A percentile compares a stretch with the other conserved stretches of the same genome.
phyloP scores from a whole-genome alignment of 305 asterid species.

The Plantago lanceolata region DNA sequence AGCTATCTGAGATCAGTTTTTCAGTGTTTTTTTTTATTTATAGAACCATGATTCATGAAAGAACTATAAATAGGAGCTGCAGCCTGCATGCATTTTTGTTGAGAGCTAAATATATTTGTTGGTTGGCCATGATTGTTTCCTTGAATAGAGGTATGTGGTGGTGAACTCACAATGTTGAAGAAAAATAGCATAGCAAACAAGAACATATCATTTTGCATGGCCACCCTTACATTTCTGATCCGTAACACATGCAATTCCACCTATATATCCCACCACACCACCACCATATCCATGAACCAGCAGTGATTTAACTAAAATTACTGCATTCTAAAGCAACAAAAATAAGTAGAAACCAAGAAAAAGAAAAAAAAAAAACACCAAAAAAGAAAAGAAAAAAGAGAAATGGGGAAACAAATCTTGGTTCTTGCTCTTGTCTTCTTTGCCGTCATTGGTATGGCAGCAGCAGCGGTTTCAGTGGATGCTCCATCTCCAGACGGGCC shows the following conservation, averaged over 20 bases:
- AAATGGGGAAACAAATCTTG: conserved; percentile 37
- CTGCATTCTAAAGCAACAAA: conserved; percentile 11
- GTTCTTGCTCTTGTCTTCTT: conserved; percentile 38
- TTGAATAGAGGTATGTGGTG: not conserved
- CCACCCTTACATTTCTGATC: not conserved
- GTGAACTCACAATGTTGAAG: not conserved
- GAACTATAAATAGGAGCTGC: too few relatives aligned
- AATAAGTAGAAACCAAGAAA: not conserved
- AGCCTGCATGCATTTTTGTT: too few relatives aligned
- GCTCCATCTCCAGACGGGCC: conserved; percentile 8
- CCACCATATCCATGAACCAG: not conserved
- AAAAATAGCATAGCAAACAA: not conserved
- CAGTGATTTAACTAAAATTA: conserved; percentile 13
- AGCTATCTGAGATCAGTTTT: too few relatives aligned
- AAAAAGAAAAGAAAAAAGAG: not conserved
- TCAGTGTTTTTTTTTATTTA: too few relatives aligned
- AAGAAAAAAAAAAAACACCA: not conserved
- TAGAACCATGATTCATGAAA: too few relatives aligned
- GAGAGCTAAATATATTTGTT: too few relatives aligned
- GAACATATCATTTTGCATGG: conserved; percentile 1
- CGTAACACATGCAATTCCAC: conserved; percentile 2
- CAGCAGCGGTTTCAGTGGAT: conserved; percentile 2
- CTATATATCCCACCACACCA: not conserved
- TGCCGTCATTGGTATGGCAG: conserved; percentile 25
- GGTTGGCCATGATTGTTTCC: not conserved